phyloP scores from a whole-genome alignment of 495 filamentous ascomycete genomes.

The Podospora didyma region DNA sequence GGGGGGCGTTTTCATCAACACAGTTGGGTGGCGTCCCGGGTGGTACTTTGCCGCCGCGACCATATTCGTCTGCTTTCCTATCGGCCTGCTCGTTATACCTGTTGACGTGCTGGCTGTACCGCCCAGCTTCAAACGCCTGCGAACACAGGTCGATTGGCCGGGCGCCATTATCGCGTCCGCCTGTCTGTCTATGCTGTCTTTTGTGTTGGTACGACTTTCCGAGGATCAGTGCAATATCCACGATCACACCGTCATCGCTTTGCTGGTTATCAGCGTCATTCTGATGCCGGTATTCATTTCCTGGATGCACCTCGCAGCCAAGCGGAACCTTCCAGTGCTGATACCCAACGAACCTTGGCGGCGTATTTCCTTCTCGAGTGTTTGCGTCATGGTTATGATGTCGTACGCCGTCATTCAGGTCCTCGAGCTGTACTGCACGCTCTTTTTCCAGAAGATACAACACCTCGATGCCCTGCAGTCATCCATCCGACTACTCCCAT shows the following conservation, averaged over 20 bases:
- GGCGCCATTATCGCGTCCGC: slow-evolving; percentile 11
- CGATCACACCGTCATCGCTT: slow-evolving; percentile 32
- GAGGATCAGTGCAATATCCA: slow-evolving; percentile 21
- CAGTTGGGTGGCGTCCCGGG: slow-evolving; percentile 12
- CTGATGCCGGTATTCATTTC: slow-evolving; percentile 42
- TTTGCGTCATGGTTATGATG: slow-evolving; percentile 48
- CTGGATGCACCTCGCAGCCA: slow-evolving; percentile 46
- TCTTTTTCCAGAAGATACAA: slow-evolving; percentile 40
- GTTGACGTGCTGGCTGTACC: not conserved
- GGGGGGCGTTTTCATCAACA: slow-evolving; percentile 47
- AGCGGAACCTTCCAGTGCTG: slow-evolving; percentile 38
- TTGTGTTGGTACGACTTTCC: slow-evolving; percentile 10
- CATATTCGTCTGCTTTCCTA: slow-evolving; percentile 1
- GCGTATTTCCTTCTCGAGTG: slow-evolving; percentile 42
- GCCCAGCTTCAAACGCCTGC: not conserved
- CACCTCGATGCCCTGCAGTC: slow-evolving; percentile 39
- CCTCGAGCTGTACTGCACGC: slow-evolving; percentile 34
- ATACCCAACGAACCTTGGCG: slow-evolving; percentile 55
- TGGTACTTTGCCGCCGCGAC: slow-evolving; percentile 13
- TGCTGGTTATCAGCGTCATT: slow-evolving; percentile 34
- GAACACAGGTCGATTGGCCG: slow-evolving; percentile 14
- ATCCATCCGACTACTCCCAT: slow-evolving; percentile 53
- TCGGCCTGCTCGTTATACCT: not conserved
- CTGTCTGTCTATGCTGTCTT: slow-evolving; percentile 7
- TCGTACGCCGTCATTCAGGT: slow-evolving; percentile 38